Evolutionary conservation across 2,329 filamentous ascomycete genomes (phyloP).

Genomic region (Knoxdaviesia capensis): DNA sequence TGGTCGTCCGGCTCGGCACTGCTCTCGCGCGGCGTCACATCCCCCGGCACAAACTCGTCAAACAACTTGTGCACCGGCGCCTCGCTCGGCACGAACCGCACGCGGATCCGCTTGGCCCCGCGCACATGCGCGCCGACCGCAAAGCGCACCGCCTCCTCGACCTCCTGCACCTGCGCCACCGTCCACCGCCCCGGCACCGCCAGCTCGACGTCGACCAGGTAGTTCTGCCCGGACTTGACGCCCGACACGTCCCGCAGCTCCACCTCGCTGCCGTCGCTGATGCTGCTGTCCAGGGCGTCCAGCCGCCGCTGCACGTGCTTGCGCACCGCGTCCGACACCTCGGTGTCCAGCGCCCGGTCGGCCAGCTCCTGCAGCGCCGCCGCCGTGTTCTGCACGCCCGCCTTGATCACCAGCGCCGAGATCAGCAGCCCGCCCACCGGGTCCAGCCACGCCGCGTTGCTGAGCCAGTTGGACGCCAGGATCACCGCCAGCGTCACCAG

Average conservation of each 20-base stretch:
- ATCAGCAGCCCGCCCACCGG: constrained; percentile 86
- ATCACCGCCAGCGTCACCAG: constrained; percentile 84
- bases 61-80: constrained; percentile 35
- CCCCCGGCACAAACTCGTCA: constrained; percentile 59
- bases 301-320: constrained; percentile 44
- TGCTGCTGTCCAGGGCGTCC: constrained; percentile 12
- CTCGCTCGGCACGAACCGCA: constrained; percentile 63
- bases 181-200: constrained; percentile 62
- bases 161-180: constrained; percentile 43
- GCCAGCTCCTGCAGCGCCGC: constrained; percentile 71
- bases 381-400: constrained; percentile 70
- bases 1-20: constrained; percentile 16
- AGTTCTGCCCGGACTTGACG: constrained; percentile 92
- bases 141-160: constrained; percentile 57
- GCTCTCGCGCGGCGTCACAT: constrained; percentile 38
- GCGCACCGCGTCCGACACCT: constrained; percentile 54
- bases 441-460: constrained; percentile 79
- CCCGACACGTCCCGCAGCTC: constrained; percentile 66
- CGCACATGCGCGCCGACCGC: constrained; percentile 58
- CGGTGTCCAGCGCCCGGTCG: constrained; percentile 74
- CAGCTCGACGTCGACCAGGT: constrained; percentile 76
- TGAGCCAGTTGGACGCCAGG: constrained; percentile 68
- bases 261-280: constrained; percentile 35
- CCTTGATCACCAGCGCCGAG: constrained; percentile 80
- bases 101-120: constrained; percentile 63